These are phyloP conservation scores for Coemansia umbellata DNA, from an alignment of 192 early-diverging fungal genomes.

Conservation along the genomic window DNA sequence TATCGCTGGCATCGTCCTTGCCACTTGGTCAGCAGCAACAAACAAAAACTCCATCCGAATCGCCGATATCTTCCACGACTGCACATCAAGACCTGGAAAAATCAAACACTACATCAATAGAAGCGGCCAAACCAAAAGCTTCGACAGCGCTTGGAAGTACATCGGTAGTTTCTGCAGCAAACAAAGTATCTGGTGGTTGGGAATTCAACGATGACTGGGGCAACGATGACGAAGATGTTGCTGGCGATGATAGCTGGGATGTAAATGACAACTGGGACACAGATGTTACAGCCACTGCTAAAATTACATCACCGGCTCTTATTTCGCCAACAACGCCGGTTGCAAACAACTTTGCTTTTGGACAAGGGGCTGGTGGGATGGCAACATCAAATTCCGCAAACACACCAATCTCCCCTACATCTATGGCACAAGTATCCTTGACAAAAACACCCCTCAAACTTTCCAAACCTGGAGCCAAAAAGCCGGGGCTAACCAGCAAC, in stretches of 20 bases:
- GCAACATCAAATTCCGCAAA: constrained; percentile 5
- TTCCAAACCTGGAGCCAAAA: constrained; percentile 8
- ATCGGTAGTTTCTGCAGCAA: neutral
- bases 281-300: neutral
- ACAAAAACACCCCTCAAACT: constrained; percentile 13
- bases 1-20: constrained; percentile 39
- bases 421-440: neutral
- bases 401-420: neutral
- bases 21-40: constrained; percentile 12
- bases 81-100: neutral
- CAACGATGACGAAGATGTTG: constrained; percentile 4
- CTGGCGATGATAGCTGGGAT: constrained; percentile 24
- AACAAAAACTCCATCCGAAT: neutral
- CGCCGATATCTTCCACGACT: neutral
- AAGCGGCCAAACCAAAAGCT: neutral
- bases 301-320: neutral
- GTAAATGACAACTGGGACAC: neutral
- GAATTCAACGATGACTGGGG: constrained; percentile 32
- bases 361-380: constrained; percentile 12
- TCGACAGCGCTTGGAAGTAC: neutral
- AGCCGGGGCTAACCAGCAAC: neutral
- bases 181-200: constrained; percentile 17
- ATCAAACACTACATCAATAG: neutral
- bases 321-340: neutral
- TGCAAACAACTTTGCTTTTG: neutral